Evolutionary conservation across 768 basidiomycete species (phyloP), one percentile per base, ranked within the genome.

Genomic region (Kwoniella pini): DNA sequence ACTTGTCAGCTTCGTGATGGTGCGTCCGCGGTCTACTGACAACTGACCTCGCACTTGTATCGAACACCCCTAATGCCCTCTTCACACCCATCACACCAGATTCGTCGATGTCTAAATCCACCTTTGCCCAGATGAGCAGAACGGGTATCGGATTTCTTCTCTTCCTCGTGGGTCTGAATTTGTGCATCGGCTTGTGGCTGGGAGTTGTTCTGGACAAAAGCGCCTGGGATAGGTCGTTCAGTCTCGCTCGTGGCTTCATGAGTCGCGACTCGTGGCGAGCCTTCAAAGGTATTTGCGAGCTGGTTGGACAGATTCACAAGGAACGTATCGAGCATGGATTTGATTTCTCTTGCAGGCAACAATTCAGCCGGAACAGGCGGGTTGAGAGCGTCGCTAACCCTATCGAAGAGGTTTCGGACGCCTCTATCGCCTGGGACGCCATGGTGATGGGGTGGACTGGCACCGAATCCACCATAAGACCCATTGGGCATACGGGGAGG

Each of bases 1-100:
- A n/a, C 19, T 11, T 13, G 26, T 57, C 19, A 65, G 51, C 50
- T 55, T 19, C 11, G 49, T 9, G 17, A 36, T 19, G 26, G 28
- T 26, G 22, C 15, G 26, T n/a, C n/a, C 0, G 17, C 9, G 39
- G 22, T 2, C 26, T 10, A 36, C 9, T 5, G 19, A n/a, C 5
- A 17, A 64, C 65, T 55, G 46, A 73, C 72, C 58, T 71, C 69
- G 60, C 77, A 78, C 62, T 78, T 76, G 71, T 72, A 78, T 28
- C 75, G 58, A 42, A 78, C 65, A 19, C 67, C 71, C 48, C 74
- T 46, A 57, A 74, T 69, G 59, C 69, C 66, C 26, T 63, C 62
- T 48, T 68, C 52, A 50, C 70, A 70, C 17, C 65, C 63, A 50
- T 71, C 70, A 45, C 68, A 72, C 26, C 68, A 64, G 61, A 69